Percentiles rank a stretch among this genome's conserved stretches.
Evolutionary conservation across 352 stramenopile genomes (phyloP).

Genomic region (Pythium volutum): DNA sequence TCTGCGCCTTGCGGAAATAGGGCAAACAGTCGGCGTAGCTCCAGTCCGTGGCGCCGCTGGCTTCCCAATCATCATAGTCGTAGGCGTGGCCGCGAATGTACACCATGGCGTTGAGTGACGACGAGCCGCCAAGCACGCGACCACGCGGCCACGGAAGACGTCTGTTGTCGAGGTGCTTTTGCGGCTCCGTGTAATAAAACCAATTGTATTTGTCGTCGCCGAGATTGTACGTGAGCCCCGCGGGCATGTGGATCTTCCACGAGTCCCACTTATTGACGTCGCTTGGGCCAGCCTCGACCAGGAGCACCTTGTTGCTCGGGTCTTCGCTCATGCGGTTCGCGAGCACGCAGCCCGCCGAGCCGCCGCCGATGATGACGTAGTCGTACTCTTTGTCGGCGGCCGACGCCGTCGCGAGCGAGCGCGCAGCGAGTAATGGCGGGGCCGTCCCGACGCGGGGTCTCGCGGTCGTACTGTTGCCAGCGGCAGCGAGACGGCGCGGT

Average conservation of each 20-base stretch:
- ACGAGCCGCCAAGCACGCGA: constrained; percentile 86
- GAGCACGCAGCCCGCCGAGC: constrained; percentile 89
- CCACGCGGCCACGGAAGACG: constrained; percentile 81
- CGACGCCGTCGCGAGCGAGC: constrained; percentile 12
- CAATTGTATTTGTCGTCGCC: constrained; percentile 87
- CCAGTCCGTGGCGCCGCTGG: constrained; percentile 69
- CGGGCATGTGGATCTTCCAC: constrained; percentile 90
- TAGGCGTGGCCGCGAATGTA: constrained; percentile 87
- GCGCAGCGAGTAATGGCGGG: not conserved
- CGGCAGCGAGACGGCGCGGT: not conserved
- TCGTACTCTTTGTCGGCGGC: constrained; percentile 55
- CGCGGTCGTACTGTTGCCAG: too few species aligned
- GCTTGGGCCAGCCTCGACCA: constrained; percentile 88
- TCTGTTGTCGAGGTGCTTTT: constrained; percentile 79
- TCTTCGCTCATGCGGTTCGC: constrained; percentile 88
- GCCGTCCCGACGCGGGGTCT: not conserved
- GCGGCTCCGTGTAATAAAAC: constrained; percentile 82
- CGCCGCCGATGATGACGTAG: constrained; percentile 92
- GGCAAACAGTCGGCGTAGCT: constrained; percentile 86
- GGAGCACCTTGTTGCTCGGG: constrained; percentile 76
- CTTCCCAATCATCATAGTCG: constrained; percentile 87
- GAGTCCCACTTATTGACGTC: constrained; percentile 85
- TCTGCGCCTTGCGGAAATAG: constrained; percentile 88
- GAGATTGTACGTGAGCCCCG: constrained; percentile 84
- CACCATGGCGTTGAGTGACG: constrained; percentile 89